These are phyloP conservation scores for Eustoma russellianum DNA, from an alignment of 257 asterid genomes.

Conservation along the genomic window DNA sequence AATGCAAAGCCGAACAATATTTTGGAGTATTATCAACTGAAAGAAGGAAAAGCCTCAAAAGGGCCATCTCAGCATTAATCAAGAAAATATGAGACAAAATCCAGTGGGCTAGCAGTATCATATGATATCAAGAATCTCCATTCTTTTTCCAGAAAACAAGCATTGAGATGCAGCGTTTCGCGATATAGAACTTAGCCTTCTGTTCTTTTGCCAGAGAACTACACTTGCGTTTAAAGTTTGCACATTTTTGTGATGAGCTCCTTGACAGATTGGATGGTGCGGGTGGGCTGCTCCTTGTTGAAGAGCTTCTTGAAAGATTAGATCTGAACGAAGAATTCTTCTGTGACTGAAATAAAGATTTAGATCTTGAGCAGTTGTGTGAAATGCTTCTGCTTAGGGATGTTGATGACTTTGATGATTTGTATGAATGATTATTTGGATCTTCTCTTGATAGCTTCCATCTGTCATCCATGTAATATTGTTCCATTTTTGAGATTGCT, in stretches of 20 bases:
- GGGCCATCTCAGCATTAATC: conserved; percentile 29
- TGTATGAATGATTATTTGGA: conserved; percentile 19
- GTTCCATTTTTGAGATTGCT: conserved; percentile 24
- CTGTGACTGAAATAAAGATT: conserved; percentile 16
- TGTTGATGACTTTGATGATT: conserved; percentile 19
- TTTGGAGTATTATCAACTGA: no score
- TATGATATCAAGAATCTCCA: conserved; percentile 42
- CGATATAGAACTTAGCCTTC: conserved; percentile 74
- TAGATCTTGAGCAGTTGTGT: conserved; percentile 26
- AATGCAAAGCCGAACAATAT: no score
- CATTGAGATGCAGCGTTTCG: conserved; percentile 70
- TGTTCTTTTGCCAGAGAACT: conserved; percentile 73
- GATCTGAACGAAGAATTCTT: conserved; percentile 32
- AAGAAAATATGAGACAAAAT: neutral
- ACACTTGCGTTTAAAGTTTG: conserved; percentile 56
- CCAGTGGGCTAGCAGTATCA: neutral
- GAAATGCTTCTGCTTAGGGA: conserved; percentile 45
- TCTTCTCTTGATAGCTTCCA: conserved; percentile 53
- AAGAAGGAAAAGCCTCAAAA: no score
- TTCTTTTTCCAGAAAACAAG: conserved; percentile 71
- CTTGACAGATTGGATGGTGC: conserved; percentile 35
- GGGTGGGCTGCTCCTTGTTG: conserved; percentile 42
- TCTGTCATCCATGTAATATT: conserved; percentile 61
- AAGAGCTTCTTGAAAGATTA: conserved; percentile 36
- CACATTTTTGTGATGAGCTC: conserved; percentile 42